Conservation (phyloP, 345 rosid species). For the Arabidopsis arenosa region DNA sequence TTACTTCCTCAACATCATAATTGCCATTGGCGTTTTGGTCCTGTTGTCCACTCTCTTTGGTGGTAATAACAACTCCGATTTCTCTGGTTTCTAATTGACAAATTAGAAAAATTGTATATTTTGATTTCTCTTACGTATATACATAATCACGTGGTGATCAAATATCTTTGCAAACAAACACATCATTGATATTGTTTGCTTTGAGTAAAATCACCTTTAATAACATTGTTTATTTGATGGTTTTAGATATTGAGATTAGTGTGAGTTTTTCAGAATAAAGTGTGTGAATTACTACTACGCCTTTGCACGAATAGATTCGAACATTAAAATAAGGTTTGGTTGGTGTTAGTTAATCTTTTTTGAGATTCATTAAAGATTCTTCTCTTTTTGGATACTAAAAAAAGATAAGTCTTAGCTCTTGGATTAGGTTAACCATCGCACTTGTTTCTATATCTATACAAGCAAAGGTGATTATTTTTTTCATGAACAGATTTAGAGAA, state of each 20-base stretch:
- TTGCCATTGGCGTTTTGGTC: slow-evolving; percentile 72
- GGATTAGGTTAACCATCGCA: slow-evolving; percentile 30
- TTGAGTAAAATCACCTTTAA: not conserved
- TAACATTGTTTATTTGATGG: not conserved
- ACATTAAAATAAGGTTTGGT: slow-evolving; percentile 15
- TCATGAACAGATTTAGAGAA: not conserved
- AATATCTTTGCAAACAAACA: slow-evolving; percentile 3
- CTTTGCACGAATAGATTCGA: not conserved
- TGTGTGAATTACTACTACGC: slow-evolving; percentile 6
- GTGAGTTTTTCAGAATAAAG: not conserved
- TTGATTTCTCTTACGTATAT: slow-evolving; percentile 23
- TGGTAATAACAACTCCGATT: slow-evolving; percentile 51
- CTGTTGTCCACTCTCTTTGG: slow-evolving; percentile 63
- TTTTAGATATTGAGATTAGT: not conserved
- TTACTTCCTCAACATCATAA: slow-evolving; percentile 84
- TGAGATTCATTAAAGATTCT: slow-evolving; percentile 26
- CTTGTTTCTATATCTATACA: slow-evolving; percentile 22
- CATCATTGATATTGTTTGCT: slow-evolving; percentile 8
- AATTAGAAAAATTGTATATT: not conserved
- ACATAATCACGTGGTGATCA: slow-evolving; percentile 1
- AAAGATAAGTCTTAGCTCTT: not conserved
- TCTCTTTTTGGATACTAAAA: not conserved
- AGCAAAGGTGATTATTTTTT: not conserved
- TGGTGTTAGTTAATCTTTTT: slow-evolving; percentile 4
- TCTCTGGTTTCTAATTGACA: slow-evolving; percentile 35